Evolutionary conservation across 2,329 filamentous ascomycete genomes (phyloP), one percentile per base, ranked within the genome.

Genomic region (Furcasterigmium furcatum): DNA sequence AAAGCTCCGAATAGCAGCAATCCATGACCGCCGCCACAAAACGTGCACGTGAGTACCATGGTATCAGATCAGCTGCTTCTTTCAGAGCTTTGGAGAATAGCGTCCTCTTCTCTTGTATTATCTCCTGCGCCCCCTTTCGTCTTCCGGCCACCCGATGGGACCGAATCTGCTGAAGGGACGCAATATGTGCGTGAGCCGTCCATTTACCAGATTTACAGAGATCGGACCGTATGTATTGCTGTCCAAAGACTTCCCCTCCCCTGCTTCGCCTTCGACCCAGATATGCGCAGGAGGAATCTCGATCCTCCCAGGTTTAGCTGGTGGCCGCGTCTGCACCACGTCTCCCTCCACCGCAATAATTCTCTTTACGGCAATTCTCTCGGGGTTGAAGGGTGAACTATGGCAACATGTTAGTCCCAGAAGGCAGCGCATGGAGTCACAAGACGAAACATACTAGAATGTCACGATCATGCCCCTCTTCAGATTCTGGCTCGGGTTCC

Each of bases 201-300:
- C 91, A 30, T 84, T 82, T 29, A 97, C 79, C 52, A 97, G 63
- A 45, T 79, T 80, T 52, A 80, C 81, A 20, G 87, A 86, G 40
- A 95, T 82, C 4, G 94, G 90, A 1, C 94, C 94, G 64, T 95
- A 96, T 12, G 82, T 82, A 66, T 96, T 95, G 65, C 91, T 96
- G 68, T 99, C 94, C 48, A 84, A 64, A 45, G 82, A 89, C 56
- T 80, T 79, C 42, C 79, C 76, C 55, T 80, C 79, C 57, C 79
- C 79, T 12, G 87, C 90, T 61, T 99, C 94, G 2, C 94, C 94
- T 63, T 97, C 92, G 1, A 99, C 82, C 94, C 94, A 99, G 22
- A 97, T 77, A 70, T 97, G 91, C 16, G 90, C 90, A 51, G 77
- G 77, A 5, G 91, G 92, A 19, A 99, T 80, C 51, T 77, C 76